phyloP scores from a whole-genome alignment of 345 rosid genomes.

The Pistacia integerrima region DNA sequence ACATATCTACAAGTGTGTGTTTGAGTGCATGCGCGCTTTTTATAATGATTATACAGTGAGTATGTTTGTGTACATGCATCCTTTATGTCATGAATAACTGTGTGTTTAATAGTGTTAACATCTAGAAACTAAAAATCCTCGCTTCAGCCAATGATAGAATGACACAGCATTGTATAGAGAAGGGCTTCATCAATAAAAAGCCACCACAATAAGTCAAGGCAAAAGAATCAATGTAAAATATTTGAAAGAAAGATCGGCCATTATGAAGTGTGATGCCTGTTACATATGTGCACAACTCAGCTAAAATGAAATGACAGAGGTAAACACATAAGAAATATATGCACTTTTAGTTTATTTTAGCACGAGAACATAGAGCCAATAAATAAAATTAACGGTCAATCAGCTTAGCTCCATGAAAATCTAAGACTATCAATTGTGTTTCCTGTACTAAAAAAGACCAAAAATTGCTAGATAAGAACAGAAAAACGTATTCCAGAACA shows the following conservation, averaged over 20 bases:
- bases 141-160: neutral
- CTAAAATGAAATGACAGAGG: neutral
- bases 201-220: neutral
- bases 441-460: neutral
- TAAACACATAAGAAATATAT: neutral
- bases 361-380: too few relatives aligned
- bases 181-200: neutral
- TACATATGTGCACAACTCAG: neutral
- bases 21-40: neutral
- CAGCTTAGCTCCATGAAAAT: neutral
- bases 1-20: neutral
- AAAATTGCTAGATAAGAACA: neutral
- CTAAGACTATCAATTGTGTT: neutral
- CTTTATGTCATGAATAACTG: neutral
- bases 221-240: conserved; percentile 3
- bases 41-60: neutral
- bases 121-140: neutral
- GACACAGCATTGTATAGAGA: neutral
- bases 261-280: neutral
- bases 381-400: neutral
- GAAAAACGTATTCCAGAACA: neutral
- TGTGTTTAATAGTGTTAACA: neutral
- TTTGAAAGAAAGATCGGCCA: neutral
- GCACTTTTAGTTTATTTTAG: neutral
- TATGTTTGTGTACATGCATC: neutral